A percentile compares a stretch with the other conserved stretches of the same genome.
Conservation (phyloP, 345 rosid genomes). For the Eucalyptus erythrocorys region DNA sequence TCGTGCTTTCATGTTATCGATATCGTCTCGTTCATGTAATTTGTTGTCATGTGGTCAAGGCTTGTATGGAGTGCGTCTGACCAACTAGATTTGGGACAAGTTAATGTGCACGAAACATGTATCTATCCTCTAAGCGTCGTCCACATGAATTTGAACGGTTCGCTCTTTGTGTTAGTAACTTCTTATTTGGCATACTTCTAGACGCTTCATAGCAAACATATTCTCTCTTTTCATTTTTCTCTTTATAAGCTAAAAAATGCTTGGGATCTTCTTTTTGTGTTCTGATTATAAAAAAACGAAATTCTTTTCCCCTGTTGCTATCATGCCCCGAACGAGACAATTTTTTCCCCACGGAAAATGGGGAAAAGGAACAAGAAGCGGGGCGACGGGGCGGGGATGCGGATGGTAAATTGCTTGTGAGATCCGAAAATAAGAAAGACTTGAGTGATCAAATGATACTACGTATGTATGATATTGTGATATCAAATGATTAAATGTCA, state of each 20-base stretch:
- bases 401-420: background rate
- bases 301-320: background rate
- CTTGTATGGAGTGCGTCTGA: background rate
- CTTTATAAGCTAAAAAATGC: background rate
- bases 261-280: background rate
- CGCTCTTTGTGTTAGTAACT: background rate
- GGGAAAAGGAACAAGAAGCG: background rate
- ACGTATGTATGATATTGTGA: background rate
- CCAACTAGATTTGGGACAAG: background rate
- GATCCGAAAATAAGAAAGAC: background rate
- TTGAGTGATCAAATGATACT: background rate
- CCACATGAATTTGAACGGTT: background rate
- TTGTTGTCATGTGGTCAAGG: background rate
- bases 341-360: background rate
- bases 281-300: background rate
- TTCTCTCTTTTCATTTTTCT: background rate
- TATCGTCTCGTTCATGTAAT: background rate
- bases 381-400: background rate
- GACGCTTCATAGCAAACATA: background rate
- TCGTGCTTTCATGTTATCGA: background rate
- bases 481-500: background rate
- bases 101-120: background rate
- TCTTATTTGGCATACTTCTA: background rate
- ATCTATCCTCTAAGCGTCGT: background rate
- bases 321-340: background rate